Percentiles rank a stretch among this genome's conserved stretches.
Conservation (phyloP, 2,329 filamentous ascomycete species). For the Stachybotrys echinatus region DNA sequence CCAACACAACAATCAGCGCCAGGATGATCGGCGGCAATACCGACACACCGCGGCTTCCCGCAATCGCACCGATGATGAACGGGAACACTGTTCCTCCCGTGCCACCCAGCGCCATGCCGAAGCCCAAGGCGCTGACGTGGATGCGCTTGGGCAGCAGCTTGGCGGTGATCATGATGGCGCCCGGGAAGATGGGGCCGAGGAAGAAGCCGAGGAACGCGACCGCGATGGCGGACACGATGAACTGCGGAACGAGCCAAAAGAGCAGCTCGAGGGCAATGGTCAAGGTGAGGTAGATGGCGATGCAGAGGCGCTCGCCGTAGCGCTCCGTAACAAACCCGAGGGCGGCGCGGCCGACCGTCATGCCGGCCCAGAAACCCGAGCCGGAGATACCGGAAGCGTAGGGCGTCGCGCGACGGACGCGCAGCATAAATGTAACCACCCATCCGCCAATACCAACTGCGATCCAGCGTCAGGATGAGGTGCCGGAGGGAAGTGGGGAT, state of each 20-base stretch:
- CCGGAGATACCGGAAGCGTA: conserved; percentile 68
- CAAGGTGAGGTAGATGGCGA: conserved; percentile 55
- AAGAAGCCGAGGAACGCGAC: conserved; percentile 69
- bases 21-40: conserved; percentile 47
- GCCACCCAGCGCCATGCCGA: conserved; percentile 67
- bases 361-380: conserved; percentile 76
- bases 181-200: conserved; percentile 68
- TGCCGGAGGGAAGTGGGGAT: too few species aligned
- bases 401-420: conserved; percentile 56
- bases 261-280: conserved; percentile 59
- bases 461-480: not conserved
- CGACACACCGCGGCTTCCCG: conserved; percentile 40
- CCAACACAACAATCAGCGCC: conserved; percentile 31
- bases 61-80: conserved; percentile 58
- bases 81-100: conserved; percentile 60
- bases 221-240: conserved; percentile 52
- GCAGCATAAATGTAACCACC: conserved; percentile 77
- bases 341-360: conserved; percentile 61
- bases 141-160: conserved; percentile 65
- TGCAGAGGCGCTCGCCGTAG: conserved; percentile 58
- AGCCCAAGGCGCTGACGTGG: conserved; percentile 69
- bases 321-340: conserved; percentile 66
- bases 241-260: conserved; percentile 52
- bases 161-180: conserved; percentile 63
- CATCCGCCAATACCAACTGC: conserved; percentile 65